phyloP scores from a whole-genome alignment of 2,329 filamentous ascomycete genomes.

The Periglandula ipomoeae region DNA sequence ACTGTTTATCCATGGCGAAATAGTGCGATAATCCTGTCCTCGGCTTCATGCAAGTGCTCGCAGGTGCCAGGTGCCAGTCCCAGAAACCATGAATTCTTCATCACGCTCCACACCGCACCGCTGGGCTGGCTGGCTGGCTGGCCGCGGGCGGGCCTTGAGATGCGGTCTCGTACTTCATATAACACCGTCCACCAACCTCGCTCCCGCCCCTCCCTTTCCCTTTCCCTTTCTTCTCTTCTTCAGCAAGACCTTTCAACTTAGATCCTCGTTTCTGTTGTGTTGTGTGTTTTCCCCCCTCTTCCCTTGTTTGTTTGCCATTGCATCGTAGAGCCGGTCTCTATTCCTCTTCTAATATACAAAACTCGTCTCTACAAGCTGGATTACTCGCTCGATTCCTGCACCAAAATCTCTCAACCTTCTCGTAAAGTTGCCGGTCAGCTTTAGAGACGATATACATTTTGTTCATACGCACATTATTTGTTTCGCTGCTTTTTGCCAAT shows the following conservation, averaged over 20 bases:
- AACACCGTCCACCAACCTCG: constrained; percentile 3
- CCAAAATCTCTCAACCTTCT: neutral
- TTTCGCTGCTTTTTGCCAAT: neutral
- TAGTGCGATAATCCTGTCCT: no score
- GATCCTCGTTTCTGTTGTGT: constrained; percentile 42
- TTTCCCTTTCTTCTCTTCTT: constrained; percentile 42
- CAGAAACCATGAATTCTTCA: neutral
- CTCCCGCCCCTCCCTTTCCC: constrained; percentile 21
- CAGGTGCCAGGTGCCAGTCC: neutral
- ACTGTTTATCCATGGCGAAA: neutral
- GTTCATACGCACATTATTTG: constrained; percentile 11
- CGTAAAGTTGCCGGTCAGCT: constrained; percentile 33
- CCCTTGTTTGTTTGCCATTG: constrained; percentile 28
- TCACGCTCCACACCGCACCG: neutral
- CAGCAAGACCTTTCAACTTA: constrained; percentile 54
- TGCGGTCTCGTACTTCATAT: constrained; percentile 1
- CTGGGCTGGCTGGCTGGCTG: neutral
- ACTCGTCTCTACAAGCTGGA: constrained; percentile 12
- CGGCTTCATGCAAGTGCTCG: neutral
- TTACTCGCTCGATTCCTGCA: constrained; percentile 6
- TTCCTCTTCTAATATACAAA: constrained; percentile 25
- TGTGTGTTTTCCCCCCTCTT: constrained; percentile 25
- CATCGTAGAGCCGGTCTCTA: constrained; percentile 47
- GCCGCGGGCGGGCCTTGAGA: neutral
- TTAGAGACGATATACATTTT: constrained; percentile 21